phyloP scores from a whole-genome alignment of 768 basidiomycete species.

The Neoboletus magnificus region DNA sequence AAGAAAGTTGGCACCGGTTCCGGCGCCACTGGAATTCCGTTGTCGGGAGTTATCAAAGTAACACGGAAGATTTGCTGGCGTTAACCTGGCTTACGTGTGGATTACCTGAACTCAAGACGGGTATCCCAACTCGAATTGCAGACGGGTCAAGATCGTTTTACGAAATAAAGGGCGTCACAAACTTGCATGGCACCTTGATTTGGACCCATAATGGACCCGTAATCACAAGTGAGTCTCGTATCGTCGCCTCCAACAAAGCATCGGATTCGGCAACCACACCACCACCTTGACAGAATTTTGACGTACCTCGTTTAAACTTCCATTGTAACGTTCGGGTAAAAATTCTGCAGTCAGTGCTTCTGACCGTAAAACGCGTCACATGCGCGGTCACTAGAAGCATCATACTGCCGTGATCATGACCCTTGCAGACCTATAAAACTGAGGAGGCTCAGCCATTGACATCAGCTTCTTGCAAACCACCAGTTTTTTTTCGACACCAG shows the following conservation, averaged over 20 bases:
- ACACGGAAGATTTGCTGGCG: not conserved
- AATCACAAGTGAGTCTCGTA: not conserved
- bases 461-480: not conserved
- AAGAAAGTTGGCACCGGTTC: too few species aligned
- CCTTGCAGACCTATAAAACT: constrained; percentile 2
- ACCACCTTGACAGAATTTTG: not conserved
- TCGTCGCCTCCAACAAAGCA: not conserved
- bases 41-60: not conserved
- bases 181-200: not conserved
- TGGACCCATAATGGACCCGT: too few species aligned
- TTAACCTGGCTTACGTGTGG: not conserved
- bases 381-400: too few species aligned
- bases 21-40: too few species aligned
- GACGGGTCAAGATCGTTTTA: too few species aligned
- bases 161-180: not conserved
- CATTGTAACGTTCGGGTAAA: not conserved
- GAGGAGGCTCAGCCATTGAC: not conserved
- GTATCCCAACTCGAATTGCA: not conserved
- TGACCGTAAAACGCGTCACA: too few species aligned
- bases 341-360: not conserved
- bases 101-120: not conserved
- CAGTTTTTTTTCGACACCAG: not conserved
- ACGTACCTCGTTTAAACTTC: not conserved
- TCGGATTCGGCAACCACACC: not conserved
- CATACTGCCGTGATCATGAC: not conserved